These are phyloP conservation scores for Vaccinium myrtillus DNA, from an alignment of 148 eudicot genomes.

Conservation along the genomic window DNA sequence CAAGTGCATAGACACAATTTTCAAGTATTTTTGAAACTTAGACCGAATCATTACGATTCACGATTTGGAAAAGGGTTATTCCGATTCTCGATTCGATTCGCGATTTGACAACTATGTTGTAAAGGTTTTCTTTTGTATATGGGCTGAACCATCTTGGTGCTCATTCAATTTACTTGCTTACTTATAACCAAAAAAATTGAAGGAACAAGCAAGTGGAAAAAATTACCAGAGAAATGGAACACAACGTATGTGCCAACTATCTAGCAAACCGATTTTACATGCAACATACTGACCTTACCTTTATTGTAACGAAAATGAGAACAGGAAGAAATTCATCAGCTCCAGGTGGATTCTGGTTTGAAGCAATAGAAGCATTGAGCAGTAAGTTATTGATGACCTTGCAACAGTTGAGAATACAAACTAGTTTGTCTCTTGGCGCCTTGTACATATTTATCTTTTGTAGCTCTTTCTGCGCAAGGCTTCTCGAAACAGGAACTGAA, in stretches of 20 bases:
- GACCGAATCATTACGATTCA: too few relatives aligned
- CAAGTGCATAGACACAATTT: too few relatives aligned
- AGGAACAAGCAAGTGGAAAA: not conserved
- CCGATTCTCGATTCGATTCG: too few relatives aligned
- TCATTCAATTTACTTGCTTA: too few relatives aligned
- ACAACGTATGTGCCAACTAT: not conserved
- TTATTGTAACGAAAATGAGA: constrained; percentile 85
- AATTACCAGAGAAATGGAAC: not conserved
- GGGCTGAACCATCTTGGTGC: too few relatives aligned
- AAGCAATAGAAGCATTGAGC: constrained; percentile 77
- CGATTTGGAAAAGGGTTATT: too few relatives aligned
- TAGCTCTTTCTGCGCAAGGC: constrained; percentile 86
- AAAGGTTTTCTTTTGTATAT: too few relatives aligned
- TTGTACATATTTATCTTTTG: constrained; percentile 92
- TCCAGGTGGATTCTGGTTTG: constrained; percentile 78
- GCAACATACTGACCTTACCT: constrained; percentile 44
- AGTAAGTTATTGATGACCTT: constrained; percentile 88
- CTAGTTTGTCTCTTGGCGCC: constrained; percentile 97
- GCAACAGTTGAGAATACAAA: constrained; percentile 85
- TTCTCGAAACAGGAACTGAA: not conserved
- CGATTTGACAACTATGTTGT: too few relatives aligned
- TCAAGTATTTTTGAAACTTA: too few relatives aligned
- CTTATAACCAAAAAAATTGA: not conserved
- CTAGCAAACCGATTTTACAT: not conserved
- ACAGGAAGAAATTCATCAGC: constrained; percentile 98